phyloP scores from a whole-genome alignment of 805 yeast genomes.

The Kodamaea neixiangensis region DNA sequence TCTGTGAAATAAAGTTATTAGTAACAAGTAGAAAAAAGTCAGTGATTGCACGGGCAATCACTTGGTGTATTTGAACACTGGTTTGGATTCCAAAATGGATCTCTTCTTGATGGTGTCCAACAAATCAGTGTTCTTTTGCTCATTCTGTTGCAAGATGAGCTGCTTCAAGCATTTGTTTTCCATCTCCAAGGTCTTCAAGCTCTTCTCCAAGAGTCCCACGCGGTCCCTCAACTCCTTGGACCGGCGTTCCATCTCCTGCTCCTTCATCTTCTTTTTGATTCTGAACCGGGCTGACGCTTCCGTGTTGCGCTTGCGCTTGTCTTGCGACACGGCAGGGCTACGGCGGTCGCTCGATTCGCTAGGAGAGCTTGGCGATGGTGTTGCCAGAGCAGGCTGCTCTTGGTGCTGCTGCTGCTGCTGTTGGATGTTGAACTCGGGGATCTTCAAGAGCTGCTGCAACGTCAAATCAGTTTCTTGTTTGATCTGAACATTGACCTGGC shows the following conservation, averaged over 20 bases:
- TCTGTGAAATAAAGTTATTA: slow-evolving; percentile 11
- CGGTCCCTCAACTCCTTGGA: slow-evolving; percentile 72
- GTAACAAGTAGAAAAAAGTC: neutral
- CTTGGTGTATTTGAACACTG: slow-evolving; percentile 34
- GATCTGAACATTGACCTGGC: neutral
- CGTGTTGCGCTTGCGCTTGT: slow-evolving; percentile 83
- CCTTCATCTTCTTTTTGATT: slow-evolving; percentile 86
- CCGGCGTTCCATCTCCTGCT: slow-evolving; percentile 83
- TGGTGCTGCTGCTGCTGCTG: neutral
- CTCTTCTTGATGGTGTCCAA: slow-evolving; percentile 30
- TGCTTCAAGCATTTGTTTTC: slow-evolving; percentile 85
- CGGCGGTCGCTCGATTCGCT: slow-evolving; percentile 3
- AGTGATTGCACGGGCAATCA: slow-evolving; percentile 12
- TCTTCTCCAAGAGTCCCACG: slow-evolving; percentile 65
- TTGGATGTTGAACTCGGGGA: slow-evolving; percentile 5
- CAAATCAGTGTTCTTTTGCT: slow-evolving; percentile 29
- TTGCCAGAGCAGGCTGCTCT: neutral
- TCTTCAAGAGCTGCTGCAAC: slow-evolving; percentile 6
- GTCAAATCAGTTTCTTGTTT: slow-evolving; percentile 1
- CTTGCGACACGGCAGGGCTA: slow-evolving; percentile 35
- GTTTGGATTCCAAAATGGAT: slow-evolving; percentile 21
- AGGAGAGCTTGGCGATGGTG: slow-evolving; percentile 7
- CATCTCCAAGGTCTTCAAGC: slow-evolving; percentile 85
- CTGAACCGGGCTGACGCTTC: slow-evolving; percentile 95
- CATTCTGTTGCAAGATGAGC: slow-evolving; percentile 78